A percentile compares a stretch with the other conserved stretches of the same genome.
Conservation (phyloP, 768 basidiomycete species). For the Dentipellis fragilis region DNA sequence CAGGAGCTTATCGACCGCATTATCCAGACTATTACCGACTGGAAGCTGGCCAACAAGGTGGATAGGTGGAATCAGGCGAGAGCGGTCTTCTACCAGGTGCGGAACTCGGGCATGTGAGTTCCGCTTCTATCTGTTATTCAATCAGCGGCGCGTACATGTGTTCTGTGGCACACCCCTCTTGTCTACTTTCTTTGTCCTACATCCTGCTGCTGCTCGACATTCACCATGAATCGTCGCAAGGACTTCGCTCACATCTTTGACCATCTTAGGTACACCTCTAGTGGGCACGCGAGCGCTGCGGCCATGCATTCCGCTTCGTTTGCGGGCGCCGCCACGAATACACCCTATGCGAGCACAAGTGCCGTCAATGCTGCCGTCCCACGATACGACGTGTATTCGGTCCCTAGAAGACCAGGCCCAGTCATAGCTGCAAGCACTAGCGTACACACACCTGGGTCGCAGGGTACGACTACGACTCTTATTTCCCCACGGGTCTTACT, state of each 20-base stretch:
- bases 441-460: no score
- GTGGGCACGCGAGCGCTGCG: background rate
- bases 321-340: no score
- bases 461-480: no score
- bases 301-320: background rate
- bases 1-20: constrained; percentile 81
- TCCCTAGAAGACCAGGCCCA: no score
- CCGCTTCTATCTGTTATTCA: constrained; percentile 6
- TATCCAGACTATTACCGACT: constrained; percentile 43
- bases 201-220: background rate
- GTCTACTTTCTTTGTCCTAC: background rate
- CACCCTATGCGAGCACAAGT: no score
- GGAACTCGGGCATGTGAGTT: constrained; percentile 57
- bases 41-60: constrained; percentile 43
- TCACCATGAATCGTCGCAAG: background rate
- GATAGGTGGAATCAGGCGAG: constrained; percentile 68
- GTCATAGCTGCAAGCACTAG: no score
- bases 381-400: no score
- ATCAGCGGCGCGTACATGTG: background rate
- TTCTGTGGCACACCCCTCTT: background rate
- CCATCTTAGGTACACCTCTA: background rate
- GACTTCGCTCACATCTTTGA: background rate
- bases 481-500: background rate
- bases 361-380: no score
- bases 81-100: constrained; percentile 56